These are phyloP conservation scores for Curvularia eragrostidis DNA, from an alignment of 2,329 filamentous ascomycete genomes.

Conservation along the genomic window DNA sequence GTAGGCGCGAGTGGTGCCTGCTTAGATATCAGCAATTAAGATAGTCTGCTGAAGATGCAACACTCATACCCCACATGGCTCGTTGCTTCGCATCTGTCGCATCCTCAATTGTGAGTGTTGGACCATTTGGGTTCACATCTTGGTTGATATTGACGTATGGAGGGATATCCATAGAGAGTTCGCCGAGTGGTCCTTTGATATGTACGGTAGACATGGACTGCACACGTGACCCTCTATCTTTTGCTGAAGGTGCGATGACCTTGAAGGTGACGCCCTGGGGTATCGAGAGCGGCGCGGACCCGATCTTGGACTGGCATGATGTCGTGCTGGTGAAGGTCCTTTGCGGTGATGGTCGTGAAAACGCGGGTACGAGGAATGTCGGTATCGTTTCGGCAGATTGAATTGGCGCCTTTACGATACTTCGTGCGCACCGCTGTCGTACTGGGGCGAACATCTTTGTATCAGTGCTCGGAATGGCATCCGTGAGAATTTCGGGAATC, in stretches of 20 bases:
- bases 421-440: constrained; percentile 62
- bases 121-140: constrained; percentile 68
- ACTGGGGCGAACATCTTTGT: constrained; percentile 69
- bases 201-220: constrained; percentile 72
- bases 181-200: constrained; percentile 81
- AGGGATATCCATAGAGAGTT: constrained; percentile 79
- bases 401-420: constrained; percentile 58
- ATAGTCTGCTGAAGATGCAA: constrained; percentile 5
- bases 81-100: constrained; percentile 74
- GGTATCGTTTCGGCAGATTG: constrained; percentile 63
- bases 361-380: constrained; percentile 74
- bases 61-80: constrained; percentile 86
- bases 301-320: constrained; percentile 78
- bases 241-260: constrained; percentile 67
- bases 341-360: constrained; percentile 57
- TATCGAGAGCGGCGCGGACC: constrained; percentile 64
- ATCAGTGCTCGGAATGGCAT: constrained; percentile 18
- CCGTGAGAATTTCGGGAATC: constrained; percentile 37
- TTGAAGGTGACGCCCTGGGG: constrained; percentile 69
- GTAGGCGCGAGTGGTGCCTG: constrained; percentile 89
- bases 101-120: constrained; percentile 74
- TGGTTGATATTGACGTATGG: constrained; percentile 76
- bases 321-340: constrained; percentile 76
- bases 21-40: constrained; percentile 7
- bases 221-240: constrained; percentile 66